Conservation (phyloP, 176 grass and related monocot species). For the Alloteropsis semialata region DNA sequence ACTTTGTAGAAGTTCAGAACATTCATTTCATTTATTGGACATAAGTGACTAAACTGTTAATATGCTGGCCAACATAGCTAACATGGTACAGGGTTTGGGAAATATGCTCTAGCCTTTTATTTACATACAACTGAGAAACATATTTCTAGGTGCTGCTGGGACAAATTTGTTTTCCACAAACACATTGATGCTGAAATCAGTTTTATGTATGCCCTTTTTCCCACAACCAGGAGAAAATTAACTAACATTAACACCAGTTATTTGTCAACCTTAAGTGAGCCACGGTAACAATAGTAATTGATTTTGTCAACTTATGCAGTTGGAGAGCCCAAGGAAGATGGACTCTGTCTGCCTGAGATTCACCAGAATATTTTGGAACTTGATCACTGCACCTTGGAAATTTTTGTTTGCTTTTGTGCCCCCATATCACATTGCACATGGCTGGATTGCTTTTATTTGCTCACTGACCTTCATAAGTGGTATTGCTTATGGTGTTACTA, state of each 20-base stretch:
- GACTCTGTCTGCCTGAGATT: constrained; percentile 23
- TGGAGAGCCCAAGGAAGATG: constrained; percentile 58
- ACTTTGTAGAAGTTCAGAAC: not conserved
- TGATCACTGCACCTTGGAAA: constrained; percentile 62
- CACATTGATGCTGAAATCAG: not conserved
- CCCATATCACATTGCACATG: constrained; percentile 67
- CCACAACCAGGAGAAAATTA: not conserved
- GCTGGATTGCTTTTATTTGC: constrained; percentile 80
- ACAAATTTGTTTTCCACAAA: not conserved
- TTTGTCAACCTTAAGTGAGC: not conserved
- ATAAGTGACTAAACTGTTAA: not conserved
- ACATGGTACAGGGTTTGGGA: not conserved
- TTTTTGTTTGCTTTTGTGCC: constrained; percentile 78
- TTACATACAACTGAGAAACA: not conserved
- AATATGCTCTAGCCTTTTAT: not conserved
- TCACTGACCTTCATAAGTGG: constrained; percentile 75
- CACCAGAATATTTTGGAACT: constrained; percentile 48
- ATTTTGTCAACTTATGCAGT: constrained; percentile 34
- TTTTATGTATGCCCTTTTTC: not conserved
- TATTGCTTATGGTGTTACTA: constrained; percentile 88
- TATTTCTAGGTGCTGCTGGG: not conserved
- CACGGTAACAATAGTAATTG: not conserved
- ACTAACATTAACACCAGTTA: not conserved
- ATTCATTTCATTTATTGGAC: not conserved
- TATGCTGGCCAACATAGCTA: not conserved